A percentile compares a stretch with the other conserved stretches of the same genome.
Evolutionary conservation across 768 basidiomycete species (phyloP).

Genomic region (Infundibulicybe gibba): DNA sequence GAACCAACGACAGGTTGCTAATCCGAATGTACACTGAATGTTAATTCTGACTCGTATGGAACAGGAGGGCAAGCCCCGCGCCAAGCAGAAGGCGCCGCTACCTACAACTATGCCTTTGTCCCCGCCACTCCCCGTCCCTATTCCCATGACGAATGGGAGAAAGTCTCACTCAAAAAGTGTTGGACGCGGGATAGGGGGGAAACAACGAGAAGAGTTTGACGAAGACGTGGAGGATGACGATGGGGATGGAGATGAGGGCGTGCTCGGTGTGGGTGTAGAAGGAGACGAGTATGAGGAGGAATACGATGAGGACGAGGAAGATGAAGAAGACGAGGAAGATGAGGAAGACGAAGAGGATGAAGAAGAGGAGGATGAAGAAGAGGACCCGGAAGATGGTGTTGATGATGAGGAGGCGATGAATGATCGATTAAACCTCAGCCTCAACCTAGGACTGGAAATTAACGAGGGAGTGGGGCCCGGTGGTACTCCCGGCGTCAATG

Average conservation of each 20-base stretch:
- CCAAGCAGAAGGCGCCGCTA: no score
- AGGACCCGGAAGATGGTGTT: conserved; percentile 21
- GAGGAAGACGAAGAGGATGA: conserved; percentile 58
- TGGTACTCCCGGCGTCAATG: conserved; percentile 9
- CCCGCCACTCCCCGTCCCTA: not conserved
- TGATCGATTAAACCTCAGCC: not conserved
- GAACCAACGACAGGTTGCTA: no score
- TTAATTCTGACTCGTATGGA: no score
- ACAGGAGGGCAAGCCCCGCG: no score
- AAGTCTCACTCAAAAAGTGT: no score
- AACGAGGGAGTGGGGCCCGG: not conserved
- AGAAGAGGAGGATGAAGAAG: conserved; percentile 50
- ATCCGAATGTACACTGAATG: no score
- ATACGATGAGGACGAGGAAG: conserved; percentile 35
- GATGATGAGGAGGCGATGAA: conserved; percentile 4
- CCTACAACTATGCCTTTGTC: not conserved
- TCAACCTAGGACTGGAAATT: no score
- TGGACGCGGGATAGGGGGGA: conserved; percentile 11
- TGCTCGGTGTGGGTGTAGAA: conserved; percentile 33
- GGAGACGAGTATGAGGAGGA: conserved; percentile 39
- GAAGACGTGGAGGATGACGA: conserved; percentile 71
- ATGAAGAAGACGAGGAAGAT: conserved; percentile 43
- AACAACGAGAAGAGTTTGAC: conserved; percentile 42
- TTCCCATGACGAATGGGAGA: no score
- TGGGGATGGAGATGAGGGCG: conserved; percentile 69